These are phyloP conservation scores for Larix kaempferi DNA, from an alignment of 75 land plant genomes.

Conservation along the genomic window DNA sequence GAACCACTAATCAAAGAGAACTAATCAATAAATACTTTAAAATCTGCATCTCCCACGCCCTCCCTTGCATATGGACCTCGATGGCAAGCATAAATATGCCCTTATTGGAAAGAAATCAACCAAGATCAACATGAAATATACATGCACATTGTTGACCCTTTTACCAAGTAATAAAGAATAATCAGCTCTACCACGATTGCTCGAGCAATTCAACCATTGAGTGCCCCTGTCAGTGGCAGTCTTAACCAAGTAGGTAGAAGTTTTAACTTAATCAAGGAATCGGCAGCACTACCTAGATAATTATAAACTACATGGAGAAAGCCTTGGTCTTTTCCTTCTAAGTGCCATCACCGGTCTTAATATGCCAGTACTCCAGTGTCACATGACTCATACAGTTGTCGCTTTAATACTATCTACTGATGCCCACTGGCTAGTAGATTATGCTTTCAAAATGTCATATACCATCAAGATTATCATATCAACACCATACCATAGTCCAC, in stretches of 20 bases:
- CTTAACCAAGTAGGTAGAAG: conserved; percentile 7
- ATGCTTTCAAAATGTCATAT: conserved; percentile 2
- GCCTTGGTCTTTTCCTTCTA: background rate
- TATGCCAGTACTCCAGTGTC: background rate
- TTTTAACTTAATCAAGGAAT: background rate
- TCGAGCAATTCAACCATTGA: conserved; percentile 2
- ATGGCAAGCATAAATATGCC: conserved; percentile 13
- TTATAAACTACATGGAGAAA: conserved; percentile 1
- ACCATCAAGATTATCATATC: background rate
- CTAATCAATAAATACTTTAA: conserved; percentile 3
- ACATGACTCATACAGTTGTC: background rate
- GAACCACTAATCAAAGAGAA: conserved; percentile 3
- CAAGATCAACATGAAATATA: conserved; percentile 7
- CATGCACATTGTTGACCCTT: conserved; percentile 7
- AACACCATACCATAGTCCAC: too few relatives aligned
- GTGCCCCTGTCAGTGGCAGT: background rate
- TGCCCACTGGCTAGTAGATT: background rate
- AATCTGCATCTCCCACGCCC: conserved; percentile 6
- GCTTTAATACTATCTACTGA: background rate
- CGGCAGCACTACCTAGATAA: background rate
- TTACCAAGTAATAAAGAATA: conserved; percentile 12
- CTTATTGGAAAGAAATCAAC: conserved; percentile 11
- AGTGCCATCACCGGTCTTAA: conserved; percentile 2
- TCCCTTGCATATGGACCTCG: background rate
- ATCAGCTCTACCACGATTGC: conserved; percentile 4